Percentiles rank a stretch among this genome's conserved stretches.
phyloP scores from a whole-genome alignment of 768 basidiomycete genomes.

The Suillus bovinus region DNA sequence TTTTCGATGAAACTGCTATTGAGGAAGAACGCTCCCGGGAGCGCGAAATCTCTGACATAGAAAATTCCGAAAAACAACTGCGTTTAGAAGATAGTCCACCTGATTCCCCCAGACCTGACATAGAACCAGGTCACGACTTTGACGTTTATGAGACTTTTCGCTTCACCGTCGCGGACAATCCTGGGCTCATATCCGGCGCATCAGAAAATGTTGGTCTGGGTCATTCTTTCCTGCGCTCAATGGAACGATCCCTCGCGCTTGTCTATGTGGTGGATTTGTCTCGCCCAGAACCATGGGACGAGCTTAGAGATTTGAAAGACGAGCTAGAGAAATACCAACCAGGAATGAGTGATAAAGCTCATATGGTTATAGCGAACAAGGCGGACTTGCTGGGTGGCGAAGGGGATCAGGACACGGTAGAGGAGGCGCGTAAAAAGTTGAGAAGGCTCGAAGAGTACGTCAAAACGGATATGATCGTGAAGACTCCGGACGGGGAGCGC shows the following conservation, averaged over 20 bases:
- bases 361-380: conserved; percentile 92
- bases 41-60: conserved; percentile 43
- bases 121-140: conserved; percentile 47
- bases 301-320: conserved; percentile 67
- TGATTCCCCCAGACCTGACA: conserved; percentile 21
- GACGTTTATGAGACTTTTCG: conserved; percentile 74
- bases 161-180: conserved; percentile 97
- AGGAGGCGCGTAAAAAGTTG: conserved; percentile 59
- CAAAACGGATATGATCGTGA: conserved; percentile 40
- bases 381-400: conserved; percentile 75
- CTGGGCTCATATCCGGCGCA: conserved; percentile 83
- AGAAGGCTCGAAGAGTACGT: conserved; percentile 57
- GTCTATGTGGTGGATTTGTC: conserved; percentile 93
- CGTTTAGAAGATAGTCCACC: conserved; percentile 17
- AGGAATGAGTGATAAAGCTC: conserved; percentile 74
- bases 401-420: conserved; percentile 47
- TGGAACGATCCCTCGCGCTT: conserved; percentile 89
- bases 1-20: conserved; percentile 67
- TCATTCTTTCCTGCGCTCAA: conserved; percentile 89
- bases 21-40: conserved; percentile 48
- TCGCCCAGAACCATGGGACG: conserved; percentile 71
- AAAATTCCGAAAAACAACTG: neutral
- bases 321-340: conserved; percentile 83
- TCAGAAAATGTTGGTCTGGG: conserved; percentile 92
- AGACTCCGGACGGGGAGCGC: conserved; percentile 26